Conservation (phyloP, 2,329 filamentous ascomycete species). For the Hypoxylon rubiginosum region DNA sequence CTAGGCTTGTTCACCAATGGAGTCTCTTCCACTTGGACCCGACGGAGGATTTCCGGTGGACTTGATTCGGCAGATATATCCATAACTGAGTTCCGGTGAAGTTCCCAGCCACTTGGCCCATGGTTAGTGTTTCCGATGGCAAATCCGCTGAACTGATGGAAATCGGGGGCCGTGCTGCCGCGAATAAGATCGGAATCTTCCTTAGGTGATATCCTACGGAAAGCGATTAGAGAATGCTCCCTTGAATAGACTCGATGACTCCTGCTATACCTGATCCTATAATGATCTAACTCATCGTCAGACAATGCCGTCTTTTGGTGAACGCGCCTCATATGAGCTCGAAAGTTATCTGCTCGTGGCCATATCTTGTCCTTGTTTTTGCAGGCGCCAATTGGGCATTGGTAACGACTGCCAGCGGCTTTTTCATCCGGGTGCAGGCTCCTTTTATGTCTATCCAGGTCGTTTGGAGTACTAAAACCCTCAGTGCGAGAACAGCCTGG, state of each 20-base stretch:
- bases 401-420: slow-evolving; percentile 66
- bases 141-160: slow-evolving; percentile 26
- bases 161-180: slow-evolving; percentile 11
- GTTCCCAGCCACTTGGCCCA: slow-evolving; percentile 22
- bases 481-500: slow-evolving; percentile 68
- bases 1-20: slow-evolving; percentile 12
- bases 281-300: slow-evolving; percentile 58
- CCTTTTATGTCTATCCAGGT: slow-evolving; percentile 82
- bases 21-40: slow-evolving; percentile 23
- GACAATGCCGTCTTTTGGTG: slow-evolving; percentile 62
- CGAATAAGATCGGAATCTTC: slow-evolving; percentile 23
- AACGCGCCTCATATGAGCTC: slow-evolving; percentile 79
- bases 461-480: slow-evolving; percentile 85
- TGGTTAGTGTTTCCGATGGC: slow-evolving; percentile 20
- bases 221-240: slow-evolving; percentile 35
- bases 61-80: slow-evolving; percentile 28
- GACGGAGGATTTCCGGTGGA: slow-evolving; percentile 21
- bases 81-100: slow-evolving; percentile 20
- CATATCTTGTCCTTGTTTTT: slow-evolving; percentile 75
- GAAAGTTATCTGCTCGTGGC: slow-evolving; percentile 89
- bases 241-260: background rate
- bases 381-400: slow-evolving; percentile 71
- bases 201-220: slow-evolving; percentile 27
- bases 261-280: slow-evolving; percentile 47
- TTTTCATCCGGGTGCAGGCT: slow-evolving; percentile 72